Percentiles rank a stretch among this genome's conserved stretches.
These are phyloP conservation scores for Theobroma cacao DNA, from an alignment of 345 rosid genomes.

Conservation along the genomic window DNA sequence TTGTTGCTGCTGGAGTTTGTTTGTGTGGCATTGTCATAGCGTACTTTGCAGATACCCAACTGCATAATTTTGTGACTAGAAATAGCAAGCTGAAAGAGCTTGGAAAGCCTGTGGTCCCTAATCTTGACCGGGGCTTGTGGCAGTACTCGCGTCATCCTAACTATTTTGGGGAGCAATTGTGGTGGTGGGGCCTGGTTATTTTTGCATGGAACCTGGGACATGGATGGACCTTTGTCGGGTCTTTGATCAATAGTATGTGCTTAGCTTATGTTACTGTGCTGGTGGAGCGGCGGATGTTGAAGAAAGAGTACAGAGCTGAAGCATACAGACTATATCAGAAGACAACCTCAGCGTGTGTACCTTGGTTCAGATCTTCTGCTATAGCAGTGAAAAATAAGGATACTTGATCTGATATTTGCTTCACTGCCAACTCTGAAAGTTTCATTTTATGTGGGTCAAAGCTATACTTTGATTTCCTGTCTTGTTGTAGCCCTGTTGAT, in stretches of 20 bases:
- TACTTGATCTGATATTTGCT: slow-evolving; percentile 32
- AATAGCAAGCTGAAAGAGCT: slow-evolving; percentile 66
- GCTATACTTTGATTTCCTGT: not conserved
- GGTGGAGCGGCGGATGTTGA: slow-evolving; percentile 78
- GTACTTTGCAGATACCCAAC: slow-evolving; percentile 80
- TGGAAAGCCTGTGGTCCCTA: slow-evolving; percentile 65
- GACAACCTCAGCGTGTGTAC: slow-evolving; percentile 87
- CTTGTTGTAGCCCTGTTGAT: not conserved
- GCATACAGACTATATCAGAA: slow-evolving; percentile 84
- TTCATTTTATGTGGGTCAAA: not conserved
- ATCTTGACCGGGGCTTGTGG: slow-evolving; percentile 87
- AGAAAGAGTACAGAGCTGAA: slow-evolving; percentile 74
- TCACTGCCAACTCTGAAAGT: not conserved
- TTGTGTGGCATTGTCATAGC: slow-evolving; percentile 64
- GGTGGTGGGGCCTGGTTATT: slow-evolving; percentile 97
- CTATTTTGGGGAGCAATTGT: slow-evolving; percentile 90
- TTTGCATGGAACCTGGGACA: slow-evolving; percentile 88
- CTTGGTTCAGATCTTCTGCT: slow-evolving; percentile 75
- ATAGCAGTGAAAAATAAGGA: slow-evolving; percentile 44
- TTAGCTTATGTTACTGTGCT: slow-evolving; percentile 75
- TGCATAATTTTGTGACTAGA: slow-evolving; percentile 64
- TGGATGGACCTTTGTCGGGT: slow-evolving; percentile 68
- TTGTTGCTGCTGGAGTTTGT: slow-evolving; percentile 55
- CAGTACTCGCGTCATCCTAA: slow-evolving; percentile 84
- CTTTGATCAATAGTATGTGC: slow-evolving; percentile 70